Base-by-base conservation (phyloP, 345 rosid genomes). In the Kandelia obovata region DNA sequence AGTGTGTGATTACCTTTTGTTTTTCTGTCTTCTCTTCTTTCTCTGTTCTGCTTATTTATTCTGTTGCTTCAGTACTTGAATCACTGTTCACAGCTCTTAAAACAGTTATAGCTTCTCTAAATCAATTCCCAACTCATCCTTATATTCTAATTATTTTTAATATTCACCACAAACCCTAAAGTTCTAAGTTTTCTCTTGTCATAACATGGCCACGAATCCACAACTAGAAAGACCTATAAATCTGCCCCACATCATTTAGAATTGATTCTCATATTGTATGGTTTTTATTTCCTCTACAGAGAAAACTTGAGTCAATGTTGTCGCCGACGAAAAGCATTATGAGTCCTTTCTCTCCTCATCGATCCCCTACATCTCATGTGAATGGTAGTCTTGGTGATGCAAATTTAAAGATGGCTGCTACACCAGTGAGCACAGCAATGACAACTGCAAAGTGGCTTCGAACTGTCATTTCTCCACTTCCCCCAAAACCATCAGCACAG, bases 401-500 rank as follows among this genome's bases (percentile, higher is more conserved):
- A 58, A 75, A 60, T 77, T 64, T 77, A 17, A 90, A 82, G 87
- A 73, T 88, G 75, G 83, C 87, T 63, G 82, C 92, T 68, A 95
- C 99, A 65, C 98, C 99, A 23, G 91, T 95, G 58, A 88, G 87
- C 79, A 83, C 93, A 30, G 97, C 97, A 64, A 88, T 95, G 98
- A 88, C 96, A 67, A 95, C 99, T 68, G 96, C 99, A 32, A 92
- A 92, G 79, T 95, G 99, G 99, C 98, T 95, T 46, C 86, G 96
- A 46, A 84, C 86, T 31, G 80, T 87, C 66, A 82, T 95, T 73
- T 90, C 92, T 70, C 89, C 96, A 62, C 91, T 92, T 61, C 83
- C 89, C 69, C 77, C 96, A 34, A 86, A 85, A 73, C 97, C 97
- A 28, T 87, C 97, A 19, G 79, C 79, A 21, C 95, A 84, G 75